These are phyloP conservation scores for Albugo candida DNA, from an alignment of 352 stramenopile genomes.

Conservation along the genomic window DNA sequence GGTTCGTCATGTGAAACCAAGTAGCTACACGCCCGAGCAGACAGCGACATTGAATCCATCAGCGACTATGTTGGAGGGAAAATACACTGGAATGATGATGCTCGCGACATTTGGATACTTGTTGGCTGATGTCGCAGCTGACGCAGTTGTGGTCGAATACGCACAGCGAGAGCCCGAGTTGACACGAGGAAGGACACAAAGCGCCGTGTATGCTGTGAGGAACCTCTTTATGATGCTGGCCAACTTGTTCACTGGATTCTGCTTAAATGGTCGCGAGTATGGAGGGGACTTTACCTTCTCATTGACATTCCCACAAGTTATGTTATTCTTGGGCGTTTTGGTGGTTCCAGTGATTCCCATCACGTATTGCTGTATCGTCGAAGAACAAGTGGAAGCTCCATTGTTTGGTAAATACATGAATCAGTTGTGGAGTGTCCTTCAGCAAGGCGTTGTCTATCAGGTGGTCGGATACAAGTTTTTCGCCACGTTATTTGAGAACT, in stretches of 20 bases:
- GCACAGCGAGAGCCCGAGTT: conserved; percentile 18
- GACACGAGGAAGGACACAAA: conserved; percentile 17
- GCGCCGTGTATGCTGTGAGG: conserved; percentile 21
- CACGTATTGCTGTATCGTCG: conserved; percentile 22
- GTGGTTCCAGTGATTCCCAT: conserved; percentile 14
- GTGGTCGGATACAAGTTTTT: conserved; percentile 45
- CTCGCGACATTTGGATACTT: conserved; percentile 22
- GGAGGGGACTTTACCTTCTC: conserved; percentile 25
- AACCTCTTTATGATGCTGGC: conserved; percentile 17
- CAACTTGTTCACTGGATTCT: conserved; percentile 15
- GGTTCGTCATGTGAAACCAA: conserved; percentile 19
- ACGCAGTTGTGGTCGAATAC: conserved; percentile 21
- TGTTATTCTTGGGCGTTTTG: conserved; percentile 16
- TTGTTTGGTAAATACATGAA: conserved; percentile 16
- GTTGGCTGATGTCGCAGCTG: conserved; percentile 16
- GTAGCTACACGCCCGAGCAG: conserved; percentile 11
- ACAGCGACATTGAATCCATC: conserved; percentile 16
- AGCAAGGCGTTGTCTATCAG: conserved; percentile 41
- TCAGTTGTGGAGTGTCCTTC: conserved; percentile 28
- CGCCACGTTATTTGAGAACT: conserved; percentile 33
- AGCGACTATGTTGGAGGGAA: conserved; percentile 7
- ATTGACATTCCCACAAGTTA: conserved; percentile 18
- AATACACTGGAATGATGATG: conserved; percentile 19
- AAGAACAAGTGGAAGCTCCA: conserved; percentile 12
- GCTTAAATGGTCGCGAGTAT: conserved; percentile 33